These are phyloP conservation scores for Tylopilus sp. DNA, from an alignment of 768 basidiomycete species.

Conservation along the genomic window DNA sequence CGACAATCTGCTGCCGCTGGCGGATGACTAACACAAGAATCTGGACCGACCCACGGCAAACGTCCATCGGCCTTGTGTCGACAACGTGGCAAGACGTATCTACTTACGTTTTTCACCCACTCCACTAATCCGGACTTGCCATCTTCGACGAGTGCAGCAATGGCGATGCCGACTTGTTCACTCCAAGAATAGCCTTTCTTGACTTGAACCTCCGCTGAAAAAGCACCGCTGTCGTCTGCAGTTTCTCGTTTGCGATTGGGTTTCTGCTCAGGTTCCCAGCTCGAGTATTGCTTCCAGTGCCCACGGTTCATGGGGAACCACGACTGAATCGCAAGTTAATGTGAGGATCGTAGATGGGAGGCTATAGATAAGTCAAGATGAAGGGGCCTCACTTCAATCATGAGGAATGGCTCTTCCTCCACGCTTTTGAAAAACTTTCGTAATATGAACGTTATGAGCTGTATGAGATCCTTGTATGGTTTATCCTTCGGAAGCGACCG, in stretches of 20 bases:
- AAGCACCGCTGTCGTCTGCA: constrained; percentile 36
- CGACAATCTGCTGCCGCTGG: constrained; percentile 56
- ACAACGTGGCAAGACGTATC: constrained; percentile 16
- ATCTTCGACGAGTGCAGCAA: constrained; percentile 68
- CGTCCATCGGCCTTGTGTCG: constrained; percentile 18
- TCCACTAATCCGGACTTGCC: constrained; percentile 63
- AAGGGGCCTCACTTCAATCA: constrained; percentile 74
- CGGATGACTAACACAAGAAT: constrained; percentile 59
- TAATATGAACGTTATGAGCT: constrained; percentile 81
- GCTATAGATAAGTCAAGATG: constrained; percentile 23
- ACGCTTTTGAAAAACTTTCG: constrained; percentile 94
- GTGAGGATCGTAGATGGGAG: constrained; percentile 19
- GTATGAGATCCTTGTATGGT: constrained; percentile 77
- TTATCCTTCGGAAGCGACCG: constrained; percentile 74
- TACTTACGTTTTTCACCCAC: constrained; percentile 80
- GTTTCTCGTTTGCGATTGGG: constrained; percentile 31
- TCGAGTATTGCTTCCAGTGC: constrained; percentile 82
- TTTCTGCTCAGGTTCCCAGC: constrained; percentile 60
- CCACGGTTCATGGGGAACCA: constrained; percentile 89
- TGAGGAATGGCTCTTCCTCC: constrained; percentile 78
- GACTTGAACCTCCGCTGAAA: constrained; percentile 69
- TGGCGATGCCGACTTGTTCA: constrained; percentile 84
- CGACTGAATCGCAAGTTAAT: constrained; percentile 43
- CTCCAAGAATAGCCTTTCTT: constrained; percentile 88
- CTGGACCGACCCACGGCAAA: constrained; percentile 34